phyloP scores from a whole-genome alignment of 2,329 filamentous ascomycete genomes.

The Hymenotorrendiella dingleyae region DNA sequence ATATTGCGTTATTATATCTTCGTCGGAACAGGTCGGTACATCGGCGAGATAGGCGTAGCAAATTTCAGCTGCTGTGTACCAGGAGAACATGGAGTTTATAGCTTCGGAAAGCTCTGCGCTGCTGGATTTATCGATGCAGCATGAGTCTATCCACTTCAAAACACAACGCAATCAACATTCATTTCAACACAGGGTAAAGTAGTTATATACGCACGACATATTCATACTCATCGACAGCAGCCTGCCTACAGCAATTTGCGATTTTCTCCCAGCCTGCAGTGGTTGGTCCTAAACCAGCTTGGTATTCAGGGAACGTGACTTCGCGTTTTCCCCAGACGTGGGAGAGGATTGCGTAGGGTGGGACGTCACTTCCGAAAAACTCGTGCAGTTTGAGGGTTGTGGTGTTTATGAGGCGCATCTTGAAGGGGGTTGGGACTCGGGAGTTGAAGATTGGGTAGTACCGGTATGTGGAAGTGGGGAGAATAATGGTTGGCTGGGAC shows the following conservation, averaged over 20 bases:
- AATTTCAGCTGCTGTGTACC: slow-evolving; percentile 9
- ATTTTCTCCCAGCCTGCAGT: slow-evolving; percentile 4
- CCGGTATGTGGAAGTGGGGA: no score
- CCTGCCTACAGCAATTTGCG: slow-evolving; percentile 3
- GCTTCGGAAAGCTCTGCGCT: slow-evolving; percentile 16
- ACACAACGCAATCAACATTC: no score
- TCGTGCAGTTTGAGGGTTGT: background rate
- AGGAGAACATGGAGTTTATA: slow-evolving; percentile 17
- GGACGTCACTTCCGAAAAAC: background rate
- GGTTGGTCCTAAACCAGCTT: background rate
- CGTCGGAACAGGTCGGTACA: no score
- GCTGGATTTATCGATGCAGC: slow-evolving; percentile 19
- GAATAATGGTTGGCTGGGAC: no score
- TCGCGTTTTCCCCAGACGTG: slow-evolving; percentile 19
- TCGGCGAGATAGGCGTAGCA: slow-evolving; percentile 15
- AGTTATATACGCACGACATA: no score
- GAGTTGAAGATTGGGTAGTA: no score
- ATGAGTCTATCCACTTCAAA: slow-evolving; percentile 11
- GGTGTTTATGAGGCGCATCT: slow-evolving; percentile 38
- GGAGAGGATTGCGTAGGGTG: slow-evolving; percentile 19
- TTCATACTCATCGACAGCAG: background rate
- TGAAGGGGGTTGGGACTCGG: no score
- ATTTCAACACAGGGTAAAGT: no score
- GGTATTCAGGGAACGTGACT: slow-evolving; percentile 9
- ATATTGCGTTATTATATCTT: no score